phyloP scores from a whole-genome alignment of 176 grass and related monocot genomes.

The Aegilops tauschii region DNA sequence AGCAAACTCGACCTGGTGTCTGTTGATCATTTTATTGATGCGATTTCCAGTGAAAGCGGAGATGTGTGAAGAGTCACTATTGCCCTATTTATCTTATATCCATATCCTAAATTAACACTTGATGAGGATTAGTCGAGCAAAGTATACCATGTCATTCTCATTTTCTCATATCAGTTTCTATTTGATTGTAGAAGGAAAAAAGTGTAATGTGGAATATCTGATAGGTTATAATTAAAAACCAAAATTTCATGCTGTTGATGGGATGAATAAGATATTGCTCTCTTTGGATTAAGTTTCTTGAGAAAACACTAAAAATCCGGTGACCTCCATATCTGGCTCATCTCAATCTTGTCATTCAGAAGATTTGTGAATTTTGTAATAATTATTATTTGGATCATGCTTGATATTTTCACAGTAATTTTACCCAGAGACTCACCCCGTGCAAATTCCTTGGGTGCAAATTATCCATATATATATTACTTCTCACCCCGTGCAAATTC shows the following conservation, averaged over 20 bases:
- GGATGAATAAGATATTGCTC: background rate
- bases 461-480: background rate
- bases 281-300: background rate
- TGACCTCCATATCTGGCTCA: background rate
- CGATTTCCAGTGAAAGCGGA: too few relatives aligned
- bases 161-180: background rate
- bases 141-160: background rate
- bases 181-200: background rate
- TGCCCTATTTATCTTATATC: too few relatives aligned
- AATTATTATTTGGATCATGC: background rate
- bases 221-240: background rate
- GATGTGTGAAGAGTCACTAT: too few relatives aligned
- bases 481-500: background rate
- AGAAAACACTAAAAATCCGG: background rate
- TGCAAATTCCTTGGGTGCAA: background rate
- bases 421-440: background rate
- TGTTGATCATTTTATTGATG: too few relatives aligned
- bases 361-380: background rate
- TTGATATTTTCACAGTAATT: background rate
- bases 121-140: background rate
- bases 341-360: background rate
- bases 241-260: background rate
- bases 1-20: too few relatives aligned
- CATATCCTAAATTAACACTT: background rate
- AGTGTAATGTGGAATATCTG: background rate